Evolutionary conservation across 192 early-diverging fungal species (phyloP).

Genomic region (Coemansia sp.): DNA sequence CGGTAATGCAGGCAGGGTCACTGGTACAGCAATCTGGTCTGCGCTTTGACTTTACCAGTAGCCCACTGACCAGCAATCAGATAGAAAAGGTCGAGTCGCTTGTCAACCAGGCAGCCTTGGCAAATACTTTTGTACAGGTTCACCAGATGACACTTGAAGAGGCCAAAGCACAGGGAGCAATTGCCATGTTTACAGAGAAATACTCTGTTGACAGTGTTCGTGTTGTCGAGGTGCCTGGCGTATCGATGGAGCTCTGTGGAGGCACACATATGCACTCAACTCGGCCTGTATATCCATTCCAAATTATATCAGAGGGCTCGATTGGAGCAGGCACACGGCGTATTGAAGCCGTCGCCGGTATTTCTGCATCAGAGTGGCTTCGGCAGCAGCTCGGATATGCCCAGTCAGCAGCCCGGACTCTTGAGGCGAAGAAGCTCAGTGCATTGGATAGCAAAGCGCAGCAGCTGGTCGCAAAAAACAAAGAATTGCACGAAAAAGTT

Average conservation of each 20-base stretch:
- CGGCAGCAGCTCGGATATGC: conserved; percentile 66
- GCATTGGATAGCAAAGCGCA: conserved; percentile 57
- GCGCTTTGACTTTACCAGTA: conserved; percentile 91
- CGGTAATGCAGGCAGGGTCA: conserved; percentile 90
- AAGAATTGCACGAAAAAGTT: conserved; percentile 14
- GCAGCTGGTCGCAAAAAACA: conserved; percentile 14
- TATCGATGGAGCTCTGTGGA: conserved; percentile 94
- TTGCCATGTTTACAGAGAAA: conserved; percentile 94
- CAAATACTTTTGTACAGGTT: conserved; percentile 66
- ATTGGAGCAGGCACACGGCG: conserved; percentile 96
- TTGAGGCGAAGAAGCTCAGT: conserved; percentile 61
- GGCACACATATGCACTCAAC: conserved; percentile 93
- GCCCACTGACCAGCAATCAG: conserved; percentile 60
- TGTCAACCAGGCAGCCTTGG: conserved; percentile 74
- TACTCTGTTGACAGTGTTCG: conserved; percentile 91
- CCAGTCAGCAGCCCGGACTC: conserved; percentile 55
- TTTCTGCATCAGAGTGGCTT: conserved; percentile 69
- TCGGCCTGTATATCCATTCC: conserved; percentile 81
- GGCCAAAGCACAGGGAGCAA: conserved; percentile 81
- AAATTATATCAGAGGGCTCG: conserved; percentile 80
- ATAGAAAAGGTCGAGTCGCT: conserved; percentile 67
- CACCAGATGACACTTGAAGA: conserved; percentile 76
- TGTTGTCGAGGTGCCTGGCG: conserved; percentile 79
- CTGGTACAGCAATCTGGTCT: conserved; percentile 86
- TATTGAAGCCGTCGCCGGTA: conserved; percentile 91